Evolutionary conservation across 768 basidiomycete genomes (phyloP).

Genomic region (Bullera alba): DNA sequence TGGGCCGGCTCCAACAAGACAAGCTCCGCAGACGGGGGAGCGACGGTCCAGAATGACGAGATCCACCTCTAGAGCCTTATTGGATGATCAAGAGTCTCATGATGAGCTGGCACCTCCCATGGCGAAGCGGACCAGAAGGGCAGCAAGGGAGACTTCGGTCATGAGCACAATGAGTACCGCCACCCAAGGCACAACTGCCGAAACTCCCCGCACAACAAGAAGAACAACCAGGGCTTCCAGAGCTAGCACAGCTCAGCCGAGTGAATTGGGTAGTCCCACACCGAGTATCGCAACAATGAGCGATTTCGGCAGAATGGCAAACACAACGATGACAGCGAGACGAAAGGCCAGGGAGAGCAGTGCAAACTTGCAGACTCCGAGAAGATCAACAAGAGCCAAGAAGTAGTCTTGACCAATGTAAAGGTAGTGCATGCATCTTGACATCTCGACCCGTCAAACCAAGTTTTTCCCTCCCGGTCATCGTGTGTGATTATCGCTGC

Average conservation of each 20-base stretch:
- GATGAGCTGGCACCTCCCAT: not conserved
- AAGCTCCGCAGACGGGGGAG: no score
- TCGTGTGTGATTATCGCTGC: no score
- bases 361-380: no score
- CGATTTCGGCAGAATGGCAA: no score
- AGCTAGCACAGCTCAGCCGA: slow-evolving; percentile 2
- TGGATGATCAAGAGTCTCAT: slow-evolving; percentile 18
- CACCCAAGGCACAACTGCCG: not conserved
- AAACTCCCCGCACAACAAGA: slow-evolving; percentile 1
- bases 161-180: slow-evolving; percentile 2
- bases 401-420: no score
- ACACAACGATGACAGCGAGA: no score
- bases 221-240: slow-evolving; percentile 14
- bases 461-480: no score
- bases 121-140: not conserved
- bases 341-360: no score
- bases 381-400: no score
- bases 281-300: slow-evolving; percentile 20
- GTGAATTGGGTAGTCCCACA: slow-evolving; percentile 24
- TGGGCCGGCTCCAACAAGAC: no score
- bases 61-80: slow-evolving; percentile 20
- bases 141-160: not conserved
- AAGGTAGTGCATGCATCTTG: no score
- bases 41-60: slow-evolving; percentile 28
- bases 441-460: no score